Percentiles rank a stretch among this genome's conserved stretches.
Conservation (phyloP, 148 eudicot genomes). For the Camellia sinensis region DNA sequence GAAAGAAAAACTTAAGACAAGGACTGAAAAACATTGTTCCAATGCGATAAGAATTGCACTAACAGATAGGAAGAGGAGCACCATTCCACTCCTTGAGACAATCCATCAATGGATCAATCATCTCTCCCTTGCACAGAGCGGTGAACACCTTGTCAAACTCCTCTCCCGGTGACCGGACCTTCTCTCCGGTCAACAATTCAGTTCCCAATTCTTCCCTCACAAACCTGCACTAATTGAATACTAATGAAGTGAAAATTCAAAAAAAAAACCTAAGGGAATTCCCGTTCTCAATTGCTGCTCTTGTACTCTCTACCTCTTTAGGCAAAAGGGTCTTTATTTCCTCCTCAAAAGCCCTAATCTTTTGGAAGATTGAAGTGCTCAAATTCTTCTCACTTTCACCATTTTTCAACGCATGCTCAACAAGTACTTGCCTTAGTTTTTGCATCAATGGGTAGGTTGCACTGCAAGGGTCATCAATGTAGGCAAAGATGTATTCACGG, state of each 20-base stretch:
- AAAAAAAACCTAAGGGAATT: too few species aligned
- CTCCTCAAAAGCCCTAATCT: conserved; percentile 38
- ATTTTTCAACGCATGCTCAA: conserved; percentile 33
- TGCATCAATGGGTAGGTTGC: conserved; percentile 32
- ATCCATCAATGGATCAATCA: conserved; percentile 48
- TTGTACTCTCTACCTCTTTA: conserved; percentile 34
- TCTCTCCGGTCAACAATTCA: conserved; percentile 36
- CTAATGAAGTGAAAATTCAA: too few species aligned
- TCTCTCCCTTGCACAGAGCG: conserved; percentile 31
- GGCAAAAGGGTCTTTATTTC: conserved; percentile 38
- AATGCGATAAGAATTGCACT: background rate
- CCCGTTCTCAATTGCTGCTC: conserved; percentile 34
- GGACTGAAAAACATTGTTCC: background rate
- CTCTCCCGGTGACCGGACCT: conserved; percentile 39
- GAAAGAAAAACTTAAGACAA: background rate
- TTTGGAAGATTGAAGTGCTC: conserved; percentile 29
- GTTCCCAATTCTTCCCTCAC: conserved; percentile 45
- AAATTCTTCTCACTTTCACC: conserved; percentile 15
- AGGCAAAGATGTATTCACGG: conserved; percentile 31
- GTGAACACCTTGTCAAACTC: conserved; percentile 44
- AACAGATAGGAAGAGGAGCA: conserved; percentile 48
- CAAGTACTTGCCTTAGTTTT: conserved; percentile 32
- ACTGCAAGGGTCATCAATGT: conserved; percentile 39
- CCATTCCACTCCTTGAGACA: conserved; percentile 46
- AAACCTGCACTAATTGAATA: too few species aligned